Base-by-base conservation (phyloP, 176 grass and related monocot species). In the Zoysia japonica region DNA sequence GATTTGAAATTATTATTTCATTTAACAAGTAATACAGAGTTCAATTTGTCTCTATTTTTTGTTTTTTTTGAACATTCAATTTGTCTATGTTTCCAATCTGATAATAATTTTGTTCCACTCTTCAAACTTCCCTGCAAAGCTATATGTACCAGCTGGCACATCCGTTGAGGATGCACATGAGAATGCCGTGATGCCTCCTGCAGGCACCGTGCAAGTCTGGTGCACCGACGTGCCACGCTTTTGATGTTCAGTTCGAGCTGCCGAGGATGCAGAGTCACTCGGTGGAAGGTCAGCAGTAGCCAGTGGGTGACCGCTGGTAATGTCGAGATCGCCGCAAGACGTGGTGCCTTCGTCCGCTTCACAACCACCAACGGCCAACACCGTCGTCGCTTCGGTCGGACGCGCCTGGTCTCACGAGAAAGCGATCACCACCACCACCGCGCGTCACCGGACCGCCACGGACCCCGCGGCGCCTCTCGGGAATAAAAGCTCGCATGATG, bases 191-290 rank as follows among this genome's bases (percentile, higher is more conserved):
- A 68, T 68, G 15, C 4, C 47, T 11, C 16, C 16, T 10, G 37
- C 62, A 42, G 47, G 49, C 39, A 12, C n/a, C 77, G 77, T 79
- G 77, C 77, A 79, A 55, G 77, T 44, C 17, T 67, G 63, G 76
- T 28, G 39, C 62, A 67, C 61, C 76, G 16, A 44, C 1, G 11
- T 3, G 28, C 46, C 75, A 41, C 40, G 61, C 59, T 67, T 66
- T 6, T 65, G 76, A 66, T 66, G 61, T 19, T 65, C 11, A 11
- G 19, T 48, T 61, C 7, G n/a, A 61, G 57, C 75, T 4, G 75
- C 38, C 9, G 47, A 41, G 16, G 47, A 67, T 66, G 36, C 61
- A 54, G 13, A 7, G 76, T 67, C 62, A 16, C 61, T 78, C 11
- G 17, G 7, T 9, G 61, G 61, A 50, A 28, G 28, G 28, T 28